Evolutionary conservation across 202 grass and related monocot species (phyloP).

Genomic region (Hordeum pubiflorum): DNA sequence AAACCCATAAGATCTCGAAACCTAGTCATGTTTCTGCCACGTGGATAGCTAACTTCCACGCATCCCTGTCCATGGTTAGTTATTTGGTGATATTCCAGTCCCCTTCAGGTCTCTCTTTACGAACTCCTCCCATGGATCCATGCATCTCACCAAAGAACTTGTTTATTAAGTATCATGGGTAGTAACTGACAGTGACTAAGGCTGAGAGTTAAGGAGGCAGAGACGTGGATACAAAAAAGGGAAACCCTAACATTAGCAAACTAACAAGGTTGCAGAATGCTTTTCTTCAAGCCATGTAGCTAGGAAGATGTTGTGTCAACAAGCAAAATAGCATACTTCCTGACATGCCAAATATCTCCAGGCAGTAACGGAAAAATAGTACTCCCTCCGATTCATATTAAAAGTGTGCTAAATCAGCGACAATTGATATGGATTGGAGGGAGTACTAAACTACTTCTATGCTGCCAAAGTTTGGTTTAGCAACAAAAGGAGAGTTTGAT

Average conservation of each 20-base stretch:
- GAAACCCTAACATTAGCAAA: not conserved
- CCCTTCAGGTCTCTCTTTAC: too few relatives aligned
- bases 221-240: not conserved
- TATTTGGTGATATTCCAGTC: too few relatives aligned
- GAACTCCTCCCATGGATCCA: not conserved
- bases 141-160: not conserved
- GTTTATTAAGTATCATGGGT: not conserved
- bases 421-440: too few relatives aligned
- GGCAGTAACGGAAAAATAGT: not conserved
- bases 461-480: not conserved
- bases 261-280: not conserved
- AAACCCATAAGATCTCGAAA: too few relatives aligned
- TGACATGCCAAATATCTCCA: not conserved
- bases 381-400: too few relatives aligned
- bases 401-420: too few relatives aligned
- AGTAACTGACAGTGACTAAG: not conserved
- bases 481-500: not conserved
- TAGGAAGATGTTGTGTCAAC: not conserved
- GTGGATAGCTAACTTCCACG: too few relatives aligned
- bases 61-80: too few relatives aligned
- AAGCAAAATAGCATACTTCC: not conserved
- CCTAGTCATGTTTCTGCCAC: too few relatives aligned
- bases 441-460: not conserved
- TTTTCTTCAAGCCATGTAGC: not conserved
- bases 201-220: not conserved